Evolutionary conservation across 345 rosid genomes (phyloP), one percentile per base, ranked within the genome.

Genomic region (Brassica napus): DNA sequence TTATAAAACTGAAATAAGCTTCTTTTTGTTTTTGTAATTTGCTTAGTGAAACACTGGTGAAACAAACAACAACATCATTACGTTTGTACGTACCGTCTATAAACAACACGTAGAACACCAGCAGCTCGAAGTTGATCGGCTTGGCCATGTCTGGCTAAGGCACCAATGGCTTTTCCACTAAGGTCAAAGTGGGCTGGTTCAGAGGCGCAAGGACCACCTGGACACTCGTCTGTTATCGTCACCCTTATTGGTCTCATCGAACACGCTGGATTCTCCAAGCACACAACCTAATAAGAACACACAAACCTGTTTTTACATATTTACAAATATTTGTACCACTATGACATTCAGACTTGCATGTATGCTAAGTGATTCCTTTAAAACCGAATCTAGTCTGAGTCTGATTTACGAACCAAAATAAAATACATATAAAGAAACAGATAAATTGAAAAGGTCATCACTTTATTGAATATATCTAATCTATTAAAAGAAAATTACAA

Each of bases 161-260:
- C 89, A 58, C 97, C 97, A 10, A 92, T 58, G 62, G 62, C 62
- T 58, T 10, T 58, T 4, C 62, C 62, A 1, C 62, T 58, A 58
- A 58, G 62, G 62, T 92, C 97, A 35, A 94, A 92, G 70, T 91
- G 97, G 67, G 30, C 77, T 0, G 87, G 44, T 16, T 86, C 91
- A 0, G 88, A 65, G 14, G 75, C 32, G 34, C 96, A 88, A 8
- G 63, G 63, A 23, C 63, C 63, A 58, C 87, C 90, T 0, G 97
- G 91, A 64, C 94, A 94, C 39, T 83, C 85, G 68, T 94, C 97
- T 0, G 92, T 88, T 63, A 94, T 86, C 0, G 87, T 86, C 2
- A 91, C 88, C 0, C 78, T 88, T 54, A 86, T 86, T 6, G 90
- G 90, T 5, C 75, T 79, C 15, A 82, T 85, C 0, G 98, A 91